Evolutionary conservation across 2,329 filamentous ascomycete genomes (phyloP).

Genomic region (Hymenoscyphus fructigenus): DNA sequence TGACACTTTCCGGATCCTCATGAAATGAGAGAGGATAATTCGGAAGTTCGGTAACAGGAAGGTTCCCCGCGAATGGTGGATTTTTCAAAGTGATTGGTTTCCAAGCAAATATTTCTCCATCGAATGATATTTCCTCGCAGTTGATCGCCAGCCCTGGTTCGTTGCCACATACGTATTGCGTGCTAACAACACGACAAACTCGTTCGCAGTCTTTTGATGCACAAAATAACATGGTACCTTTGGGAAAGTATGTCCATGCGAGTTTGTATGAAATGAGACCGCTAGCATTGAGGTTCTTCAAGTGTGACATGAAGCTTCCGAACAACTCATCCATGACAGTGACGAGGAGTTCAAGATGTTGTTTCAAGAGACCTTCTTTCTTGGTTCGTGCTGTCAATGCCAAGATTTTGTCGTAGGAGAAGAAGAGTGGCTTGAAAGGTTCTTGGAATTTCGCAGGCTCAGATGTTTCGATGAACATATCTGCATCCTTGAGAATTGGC

Average conservation of each 20-base stretch:
- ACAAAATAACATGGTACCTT: slow-evolving; percentile 41
- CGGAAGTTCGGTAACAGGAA: slow-evolving; percentile 41
- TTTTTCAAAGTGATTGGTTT: slow-evolving; percentile 37
- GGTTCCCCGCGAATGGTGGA: slow-evolving; percentile 41
- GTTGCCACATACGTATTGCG: slow-evolving; percentile 10
- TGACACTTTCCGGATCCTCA: slow-evolving; percentile 25
- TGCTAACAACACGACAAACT: slow-evolving; percentile 34
- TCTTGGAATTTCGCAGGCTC: slow-evolving; percentile 40
- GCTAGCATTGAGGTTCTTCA: slow-evolving; percentile 39
- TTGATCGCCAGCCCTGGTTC: slow-evolving; percentile 19
- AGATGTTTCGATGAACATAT: slow-evolving; percentile 40
- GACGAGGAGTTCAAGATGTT: slow-evolving; percentile 43
- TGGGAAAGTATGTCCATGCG: slow-evolving; percentile 48
- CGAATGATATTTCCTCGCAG: slow-evolving; percentile 42
- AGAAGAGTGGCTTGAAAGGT: slow-evolving; percentile 46
- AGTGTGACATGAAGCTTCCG: slow-evolving; percentile 40
- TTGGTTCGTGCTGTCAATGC: slow-evolving; percentile 35
- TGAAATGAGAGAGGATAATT: slow-evolving; percentile 40
- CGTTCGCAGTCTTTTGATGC: slow-evolving; percentile 43
- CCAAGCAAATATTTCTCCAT: slow-evolving; percentile 47
- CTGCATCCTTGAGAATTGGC: slow-evolving; percentile 45
- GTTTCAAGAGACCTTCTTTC: slow-evolving; percentile 35
- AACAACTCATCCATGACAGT: slow-evolving; percentile 46
- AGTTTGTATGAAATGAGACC: slow-evolving; percentile 44
- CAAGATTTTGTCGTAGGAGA: slow-evolving; percentile 45